These are phyloP conservation scores for Chalciporus piperatoides DNA, from an alignment of 1,284 basidiomycete species.

Conservation along the genomic window DNA sequence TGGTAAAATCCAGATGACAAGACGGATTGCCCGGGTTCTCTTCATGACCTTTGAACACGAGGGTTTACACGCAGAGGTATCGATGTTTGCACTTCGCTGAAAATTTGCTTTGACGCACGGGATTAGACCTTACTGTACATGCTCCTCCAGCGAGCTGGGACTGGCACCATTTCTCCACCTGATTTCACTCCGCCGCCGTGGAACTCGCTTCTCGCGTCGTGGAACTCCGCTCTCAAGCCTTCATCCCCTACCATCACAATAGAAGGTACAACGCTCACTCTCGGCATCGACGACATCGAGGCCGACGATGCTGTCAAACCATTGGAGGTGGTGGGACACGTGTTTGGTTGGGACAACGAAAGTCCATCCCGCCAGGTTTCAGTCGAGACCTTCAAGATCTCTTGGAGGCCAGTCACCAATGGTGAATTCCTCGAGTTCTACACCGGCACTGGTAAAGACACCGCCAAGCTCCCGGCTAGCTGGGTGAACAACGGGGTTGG, in stretches of 20 bases:
- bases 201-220: conserved; percentile 60
- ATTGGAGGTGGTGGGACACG: conserved; percentile 50
- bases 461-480: conserved; percentile 52
- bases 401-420: conserved; percentile 85
- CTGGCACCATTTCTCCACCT: conserved; percentile 74
- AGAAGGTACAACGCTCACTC: conserved; percentile 54
- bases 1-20: conserved; percentile 55
- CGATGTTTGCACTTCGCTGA: not conserved
- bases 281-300: conserved; percentile 89
- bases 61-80: conserved; percentile 75
- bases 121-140: conserved; percentile 87
- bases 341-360: conserved; percentile 98
- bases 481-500: conserved; percentile 56
- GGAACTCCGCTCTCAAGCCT: conserved; percentile 54
- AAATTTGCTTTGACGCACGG: conserved; percentile 11
- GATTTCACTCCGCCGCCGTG: conserved; percentile 78
- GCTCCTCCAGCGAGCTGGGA: conserved; percentile 78
- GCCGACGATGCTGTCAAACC: conserved; percentile 51
- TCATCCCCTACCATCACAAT: conserved; percentile 48
- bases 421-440: conserved; percentile 69
- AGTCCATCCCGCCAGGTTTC: conserved; percentile 60
- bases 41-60: conserved; percentile 93
- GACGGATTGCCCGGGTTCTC: conserved; percentile 73
- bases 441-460: conserved; percentile 34
- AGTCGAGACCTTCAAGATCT: conserved; percentile 67